These are phyloP conservation scores for Aspergillus luchuensis DNA, from an alignment of 2,329 filamentous ascomycete genomes.

Conservation along the genomic window DNA sequence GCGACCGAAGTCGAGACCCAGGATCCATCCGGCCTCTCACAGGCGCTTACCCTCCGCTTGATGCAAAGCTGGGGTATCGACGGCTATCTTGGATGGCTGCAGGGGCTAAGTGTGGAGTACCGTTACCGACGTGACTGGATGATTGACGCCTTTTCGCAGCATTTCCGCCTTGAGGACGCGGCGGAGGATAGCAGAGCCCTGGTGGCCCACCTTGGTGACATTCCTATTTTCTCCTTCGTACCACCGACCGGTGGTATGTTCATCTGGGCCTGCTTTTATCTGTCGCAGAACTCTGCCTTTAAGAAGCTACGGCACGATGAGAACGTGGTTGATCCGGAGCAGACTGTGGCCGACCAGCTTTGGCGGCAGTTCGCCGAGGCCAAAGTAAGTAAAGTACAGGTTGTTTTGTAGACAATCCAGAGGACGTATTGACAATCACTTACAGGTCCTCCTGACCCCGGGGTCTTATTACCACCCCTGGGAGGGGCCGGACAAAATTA, in stretches of 20 bases:
- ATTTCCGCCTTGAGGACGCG: neutral
- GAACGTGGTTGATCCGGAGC: neutral
- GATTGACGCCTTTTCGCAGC: neutral
- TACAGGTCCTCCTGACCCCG: neutral
- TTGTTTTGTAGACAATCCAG: no score
- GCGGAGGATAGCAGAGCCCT: neutral
- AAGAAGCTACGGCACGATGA: neutral
- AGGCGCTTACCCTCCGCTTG: neutral
- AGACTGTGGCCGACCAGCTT: neutral
- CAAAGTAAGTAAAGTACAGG: neutral
- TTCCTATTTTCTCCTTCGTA: neutral
- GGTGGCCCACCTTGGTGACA: neutral
- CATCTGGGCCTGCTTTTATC: neutral
- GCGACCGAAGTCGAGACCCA: slow-evolving; percentile 1
- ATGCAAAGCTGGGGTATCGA: neutral
- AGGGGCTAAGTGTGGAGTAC: neutral
- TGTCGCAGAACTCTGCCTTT: neutral
- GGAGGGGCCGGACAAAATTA: neutral
- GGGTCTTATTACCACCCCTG: neutral
- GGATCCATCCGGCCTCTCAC: neutral
- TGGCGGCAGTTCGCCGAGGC: neutral
- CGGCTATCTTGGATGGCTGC: neutral
- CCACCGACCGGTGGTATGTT: neutral
- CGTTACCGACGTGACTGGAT: neutral
- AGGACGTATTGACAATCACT: neutral